A percentile compares a stretch with the other conserved stretches of the same genome.
phyloP scores from a whole-genome alignment of 2,329 filamentous ascomycete genomes.

The Hymenoscyphus occultus region DNA sequence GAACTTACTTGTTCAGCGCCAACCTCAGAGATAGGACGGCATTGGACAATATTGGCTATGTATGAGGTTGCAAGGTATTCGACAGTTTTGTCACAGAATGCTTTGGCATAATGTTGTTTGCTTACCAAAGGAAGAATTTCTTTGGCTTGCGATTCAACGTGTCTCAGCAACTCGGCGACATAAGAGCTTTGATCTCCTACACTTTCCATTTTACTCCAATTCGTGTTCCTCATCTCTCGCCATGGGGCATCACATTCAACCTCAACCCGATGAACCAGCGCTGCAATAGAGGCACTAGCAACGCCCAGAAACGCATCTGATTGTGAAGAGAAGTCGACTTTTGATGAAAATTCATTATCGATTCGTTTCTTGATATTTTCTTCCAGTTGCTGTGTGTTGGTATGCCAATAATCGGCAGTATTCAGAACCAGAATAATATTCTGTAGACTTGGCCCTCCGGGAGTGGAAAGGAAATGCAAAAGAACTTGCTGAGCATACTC shows the following conservation, averaged over 20 bases:
- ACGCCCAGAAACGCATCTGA: slow-evolving; percentile 95
- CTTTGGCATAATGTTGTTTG: slow-evolving; percentile 90
- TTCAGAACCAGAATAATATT: slow-evolving; percentile 86
- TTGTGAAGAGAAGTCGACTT: slow-evolving; percentile 87
- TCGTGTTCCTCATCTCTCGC: slow-evolving; percentile 96
- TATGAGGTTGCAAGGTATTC: slow-evolving; percentile 80
- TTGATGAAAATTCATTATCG: slow-evolving; percentile 70
- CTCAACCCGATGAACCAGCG: slow-evolving; percentile 81
- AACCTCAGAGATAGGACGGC: slow-evolving; percentile 86
- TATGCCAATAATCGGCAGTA: slow-evolving; percentile 96
- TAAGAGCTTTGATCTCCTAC: slow-evolving; percentile 94
- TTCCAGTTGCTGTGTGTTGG: slow-evolving; percentile 87
- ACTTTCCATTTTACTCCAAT: slow-evolving; percentile 90
- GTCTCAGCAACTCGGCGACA: slow-evolving; percentile 74
- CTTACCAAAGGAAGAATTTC: slow-evolving; percentile 76
- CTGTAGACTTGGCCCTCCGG: slow-evolving; percentile 57
- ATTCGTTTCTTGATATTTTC: slow-evolving; percentile 92
- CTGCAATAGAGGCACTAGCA: slow-evolving; percentile 79
- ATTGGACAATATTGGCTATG: slow-evolving; percentile 80
- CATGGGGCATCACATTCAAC: slow-evolving; percentile 79
- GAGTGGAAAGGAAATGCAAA: slow-evolving; percentile 60
- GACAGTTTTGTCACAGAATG: slow-evolving; percentile 94
- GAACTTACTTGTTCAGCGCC: slow-evolving; percentile 78
- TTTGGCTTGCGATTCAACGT: slow-evolving; percentile 66
- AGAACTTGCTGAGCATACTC: slow-evolving; percentile 94